phyloP scores from a whole-genome alignment of 306 rosid species.

The Carpinus viminea region DNA sequence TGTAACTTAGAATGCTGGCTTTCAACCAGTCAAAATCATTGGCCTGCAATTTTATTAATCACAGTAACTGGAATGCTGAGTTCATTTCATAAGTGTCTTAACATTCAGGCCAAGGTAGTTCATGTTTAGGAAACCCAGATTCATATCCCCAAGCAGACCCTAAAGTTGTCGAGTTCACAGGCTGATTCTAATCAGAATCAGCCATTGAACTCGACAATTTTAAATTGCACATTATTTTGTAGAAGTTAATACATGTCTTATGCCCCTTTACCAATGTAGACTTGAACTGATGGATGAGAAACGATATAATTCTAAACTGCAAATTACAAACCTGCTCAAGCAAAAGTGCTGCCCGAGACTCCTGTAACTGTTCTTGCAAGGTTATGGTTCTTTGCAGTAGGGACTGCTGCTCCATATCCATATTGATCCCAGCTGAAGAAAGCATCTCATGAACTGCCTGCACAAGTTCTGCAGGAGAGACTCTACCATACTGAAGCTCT shows the following conservation, averaged over 20 bases:
- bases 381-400: constrained; percentile 66
- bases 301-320: neutral
- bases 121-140: neutral
- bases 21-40: neutral
- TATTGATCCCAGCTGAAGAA: constrained; percentile 80
- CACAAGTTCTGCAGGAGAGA: constrained; percentile 82
- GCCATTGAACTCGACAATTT: too few species aligned
- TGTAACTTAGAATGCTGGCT: neutral
- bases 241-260: neutral
- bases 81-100: neutral
- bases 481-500: constrained; percentile 70
- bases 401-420: constrained; percentile 86
- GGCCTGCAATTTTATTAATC: neutral
- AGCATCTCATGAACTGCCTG: constrained; percentile 97
- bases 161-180: neutral
- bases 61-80: neutral
- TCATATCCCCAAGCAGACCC: neutral
- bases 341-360: constrained; percentile 75
- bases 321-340: constrained; percentile 79
- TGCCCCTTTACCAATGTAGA: neutral
- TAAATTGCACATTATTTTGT: neutral
- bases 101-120: neutral
- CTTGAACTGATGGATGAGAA: constrained; percentile 9
- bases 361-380: constrained; percentile 82
- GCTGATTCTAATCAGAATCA: neutral